Conservation (phyloP, 2,329 filamentous ascomycete species). For the Diaporthe sp. region DNA sequence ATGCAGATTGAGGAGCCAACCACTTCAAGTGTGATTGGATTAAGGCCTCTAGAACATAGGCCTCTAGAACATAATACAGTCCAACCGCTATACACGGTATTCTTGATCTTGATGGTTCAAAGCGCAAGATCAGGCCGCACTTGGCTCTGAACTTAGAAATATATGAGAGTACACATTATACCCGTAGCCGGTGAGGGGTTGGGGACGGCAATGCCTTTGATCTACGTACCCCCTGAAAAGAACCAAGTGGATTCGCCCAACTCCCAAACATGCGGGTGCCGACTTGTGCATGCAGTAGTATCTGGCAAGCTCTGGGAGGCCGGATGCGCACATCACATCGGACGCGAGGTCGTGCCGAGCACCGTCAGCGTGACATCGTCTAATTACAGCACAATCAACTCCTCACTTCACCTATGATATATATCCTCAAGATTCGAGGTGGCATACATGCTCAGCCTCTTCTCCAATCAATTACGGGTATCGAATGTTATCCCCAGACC, state of each 20-base stretch:
- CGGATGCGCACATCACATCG: not conserved
- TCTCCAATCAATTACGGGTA: not conserved
- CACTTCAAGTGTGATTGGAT: not conserved
- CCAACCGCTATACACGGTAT: not conserved
- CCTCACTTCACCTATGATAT: not conserved
- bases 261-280: not conserved
- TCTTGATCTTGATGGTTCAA: not conserved
- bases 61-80: not conserved
- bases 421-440: not conserved
- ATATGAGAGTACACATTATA: not conserved
- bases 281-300: not conserved
- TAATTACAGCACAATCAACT: not conserved
- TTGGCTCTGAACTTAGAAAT: not conserved
- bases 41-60: not conserved
- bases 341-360: slow-evolving; percentile 5
- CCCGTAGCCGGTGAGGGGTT: no score
- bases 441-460: not conserved
- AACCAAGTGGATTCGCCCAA: not conserved
- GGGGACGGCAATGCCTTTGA: not conserved
- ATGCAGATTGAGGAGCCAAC: not conserved
- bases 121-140: not conserved
- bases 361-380: slow-evolving; percentile 17
- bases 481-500: not conserved
- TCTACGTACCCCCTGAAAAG: not conserved
- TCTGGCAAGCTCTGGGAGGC: not conserved